Evolutionary conservation across 352 stramenopile genomes (phyloP).

Genomic region (Blastocystis hominis): DNA sequence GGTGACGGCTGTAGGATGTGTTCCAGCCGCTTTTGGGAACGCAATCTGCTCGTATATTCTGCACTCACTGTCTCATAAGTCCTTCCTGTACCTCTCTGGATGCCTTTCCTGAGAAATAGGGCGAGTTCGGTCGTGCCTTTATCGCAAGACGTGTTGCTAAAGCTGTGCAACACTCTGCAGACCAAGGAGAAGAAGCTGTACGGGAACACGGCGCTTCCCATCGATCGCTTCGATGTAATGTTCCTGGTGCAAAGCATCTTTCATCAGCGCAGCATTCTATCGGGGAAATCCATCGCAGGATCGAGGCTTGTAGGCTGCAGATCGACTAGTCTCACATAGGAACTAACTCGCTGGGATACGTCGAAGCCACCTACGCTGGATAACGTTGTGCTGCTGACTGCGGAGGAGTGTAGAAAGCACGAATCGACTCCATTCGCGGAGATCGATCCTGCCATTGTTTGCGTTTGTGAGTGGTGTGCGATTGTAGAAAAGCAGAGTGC

Average conservation of each 20-base stretch:
- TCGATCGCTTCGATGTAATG: slow-evolving; percentile 71
- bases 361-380: slow-evolving; percentile 69
- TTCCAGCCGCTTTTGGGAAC: slow-evolving; percentile 91
- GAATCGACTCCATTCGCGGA: slow-evolving; percentile 11
- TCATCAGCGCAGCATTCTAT: slow-evolving; percentile 70
- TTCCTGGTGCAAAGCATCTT: slow-evolving; percentile 77
- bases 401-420: slow-evolving; percentile 64
- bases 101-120: slow-evolving; percentile 62
- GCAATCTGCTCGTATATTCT: slow-evolving; percentile 84
- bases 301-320: slow-evolving; percentile 63
- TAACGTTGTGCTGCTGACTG: slow-evolving; percentile 76
- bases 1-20: slow-evolving; percentile 34
- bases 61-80: slow-evolving; percentile 79
- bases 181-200: slow-evolving; percentile 68
- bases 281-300: slow-evolving; percentile 68
- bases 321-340: slow-evolving; percentile 60
- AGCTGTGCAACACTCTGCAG: slow-evolving; percentile 61
- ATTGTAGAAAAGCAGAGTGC: not conserved
- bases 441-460: not conserved
- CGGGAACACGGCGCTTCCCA: not conserved
- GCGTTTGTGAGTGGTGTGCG: not conserved
- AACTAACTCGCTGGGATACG: slow-evolving; percentile 73
- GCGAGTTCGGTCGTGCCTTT: slow-evolving; percentile 67
- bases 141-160: slow-evolving; percentile 47
- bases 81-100: slow-evolving; percentile 65